Evolutionary conservation across 2,329 filamentous ascomycete genomes (phyloP).

Genomic region (Colletotrichum eremochloae): DNA sequence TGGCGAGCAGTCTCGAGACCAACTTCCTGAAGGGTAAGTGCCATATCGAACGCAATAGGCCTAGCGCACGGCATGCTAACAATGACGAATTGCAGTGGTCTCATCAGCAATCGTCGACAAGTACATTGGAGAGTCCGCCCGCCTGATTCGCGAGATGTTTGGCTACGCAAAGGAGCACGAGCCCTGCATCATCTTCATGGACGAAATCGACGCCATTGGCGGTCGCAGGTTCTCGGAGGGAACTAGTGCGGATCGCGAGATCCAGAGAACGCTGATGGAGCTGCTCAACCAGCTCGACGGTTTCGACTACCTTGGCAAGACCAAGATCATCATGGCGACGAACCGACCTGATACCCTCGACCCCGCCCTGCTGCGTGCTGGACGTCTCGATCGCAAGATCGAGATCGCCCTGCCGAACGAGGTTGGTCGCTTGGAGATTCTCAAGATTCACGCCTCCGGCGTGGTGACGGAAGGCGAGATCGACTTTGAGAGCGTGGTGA

Average conservation of each 20-base stretch:
- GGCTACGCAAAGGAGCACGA: constrained; percentile 99
- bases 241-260: constrained; percentile 96
- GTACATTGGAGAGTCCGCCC: constrained; percentile 98
- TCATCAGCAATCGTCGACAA: constrained; percentile 99
- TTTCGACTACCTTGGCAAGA: constrained; percentile 99
- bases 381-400: constrained; percentile 95
- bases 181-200: constrained; percentile 99
- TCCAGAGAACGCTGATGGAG: constrained; percentile 98
- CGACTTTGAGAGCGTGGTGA: constrained; percentile 98
- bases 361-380: constrained; percentile 90
- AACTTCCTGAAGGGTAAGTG: constrained; percentile 94
- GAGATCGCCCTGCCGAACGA: constrained; percentile 98
- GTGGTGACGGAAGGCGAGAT: constrained; percentile 94
- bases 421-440: constrained; percentile 93
- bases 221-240: constrained; percentile 97
- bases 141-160: constrained; percentile 99
- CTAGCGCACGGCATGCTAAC: constrained; percentile 39
- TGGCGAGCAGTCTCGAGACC: constrained; percentile 95
- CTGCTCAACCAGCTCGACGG: constrained; percentile 98
- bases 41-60: not conserved
- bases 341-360: constrained; percentile 98
- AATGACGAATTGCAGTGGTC: constrained; percentile 73
- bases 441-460: constrained; percentile 94
- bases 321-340: constrained; percentile 99
- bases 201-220: constrained; percentile 99